phyloP scores from a whole-genome alignment of 2,329 filamentous ascomycete genomes.

The Neonectria sp. region DNA sequence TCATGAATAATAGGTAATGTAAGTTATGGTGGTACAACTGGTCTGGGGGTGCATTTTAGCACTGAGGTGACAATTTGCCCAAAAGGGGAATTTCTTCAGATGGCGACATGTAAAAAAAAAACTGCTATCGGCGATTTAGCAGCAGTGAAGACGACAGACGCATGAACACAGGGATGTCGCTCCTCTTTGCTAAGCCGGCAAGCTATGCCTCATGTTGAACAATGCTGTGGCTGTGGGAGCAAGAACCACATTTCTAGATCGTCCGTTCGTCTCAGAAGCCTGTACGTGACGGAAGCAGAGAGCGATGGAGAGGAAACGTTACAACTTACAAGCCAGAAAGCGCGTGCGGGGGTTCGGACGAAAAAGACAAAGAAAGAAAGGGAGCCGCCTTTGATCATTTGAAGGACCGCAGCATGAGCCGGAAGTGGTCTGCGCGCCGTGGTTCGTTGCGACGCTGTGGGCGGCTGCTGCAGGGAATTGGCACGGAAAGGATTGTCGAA shows the following conservation, averaged over 20 bases:
- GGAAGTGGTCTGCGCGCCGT: neutral
- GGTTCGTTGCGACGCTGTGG: neutral
- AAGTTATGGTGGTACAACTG: too few species aligned
- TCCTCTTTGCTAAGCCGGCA: neutral
- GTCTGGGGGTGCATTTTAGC: too few species aligned
- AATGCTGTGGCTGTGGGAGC: neutral
- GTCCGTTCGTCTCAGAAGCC: neutral
- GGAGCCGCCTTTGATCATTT: neutral
- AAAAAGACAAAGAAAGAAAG: neutral
- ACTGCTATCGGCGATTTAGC: too few species aligned
- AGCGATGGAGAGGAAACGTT: neutral
- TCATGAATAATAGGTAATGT: too few species aligned
- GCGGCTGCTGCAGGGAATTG: conserved; percentile 8
- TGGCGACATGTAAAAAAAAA: neutral
- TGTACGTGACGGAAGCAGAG: neutral
- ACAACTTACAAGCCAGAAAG: neutral
- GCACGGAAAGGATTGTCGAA: neutral
- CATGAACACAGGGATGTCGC: neutral
- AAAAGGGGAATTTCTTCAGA: neutral
- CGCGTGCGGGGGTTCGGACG: neutral
- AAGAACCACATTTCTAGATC: neutral
- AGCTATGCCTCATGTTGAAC: neutral
- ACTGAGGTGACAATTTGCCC: neutral
- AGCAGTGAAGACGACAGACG: neutral
- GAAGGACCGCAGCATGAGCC: neutral